Base-by-base conservation (phyloP, 768 basidiomycete genomes). In the Lentinula edodes region DNA sequence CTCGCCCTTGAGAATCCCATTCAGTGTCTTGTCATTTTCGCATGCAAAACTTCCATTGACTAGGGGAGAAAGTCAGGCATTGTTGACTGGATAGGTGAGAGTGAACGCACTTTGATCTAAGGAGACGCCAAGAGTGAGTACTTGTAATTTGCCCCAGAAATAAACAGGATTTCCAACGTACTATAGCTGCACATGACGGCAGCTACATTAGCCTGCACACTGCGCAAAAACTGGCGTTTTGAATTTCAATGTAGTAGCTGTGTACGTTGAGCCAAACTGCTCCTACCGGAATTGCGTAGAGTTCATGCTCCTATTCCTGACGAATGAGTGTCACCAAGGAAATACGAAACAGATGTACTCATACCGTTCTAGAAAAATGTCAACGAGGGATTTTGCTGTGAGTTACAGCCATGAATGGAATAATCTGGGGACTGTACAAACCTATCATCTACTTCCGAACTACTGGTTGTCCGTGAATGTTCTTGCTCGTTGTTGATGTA, bases 151-250 rank as follows among this genome's bases (percentile, higher is more conserved):
- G n/a, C 32, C 38, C 39, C 13, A 32, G 52, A 6, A 18, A 7
- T n/a, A 41, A 53, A 7, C 18, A 36, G 50, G 34, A 4, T 9
- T 15, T 15, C 15, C 20, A 12, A 52, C 38, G 2, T 28, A 61
- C 61, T 85, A 65, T 86, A 86, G 62, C 83, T 84, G 70, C 86
- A 87, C 86, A 87, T 87, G 59, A 89, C 78, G 4, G 84, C 70
- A 1, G 87, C 83, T 10, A 87, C 87, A 60, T 83, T 83, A 10
- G 87, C 87, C 70, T 83, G 80, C 3, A 89, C 83, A 18, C 83
- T 79, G 46, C 83, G 81, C 66, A 87, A 66, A 67, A 83, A 83
- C 74, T 78, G 54, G 15, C 38, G 28, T 50, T 23, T 42, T 16
- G 32, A 5, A 38, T 28, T 12, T 54, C 3, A 46, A 36, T 41